Conservation (phyloP, 2,329 filamentous ascomycete species). For the Diaporthe velutina region DNA sequence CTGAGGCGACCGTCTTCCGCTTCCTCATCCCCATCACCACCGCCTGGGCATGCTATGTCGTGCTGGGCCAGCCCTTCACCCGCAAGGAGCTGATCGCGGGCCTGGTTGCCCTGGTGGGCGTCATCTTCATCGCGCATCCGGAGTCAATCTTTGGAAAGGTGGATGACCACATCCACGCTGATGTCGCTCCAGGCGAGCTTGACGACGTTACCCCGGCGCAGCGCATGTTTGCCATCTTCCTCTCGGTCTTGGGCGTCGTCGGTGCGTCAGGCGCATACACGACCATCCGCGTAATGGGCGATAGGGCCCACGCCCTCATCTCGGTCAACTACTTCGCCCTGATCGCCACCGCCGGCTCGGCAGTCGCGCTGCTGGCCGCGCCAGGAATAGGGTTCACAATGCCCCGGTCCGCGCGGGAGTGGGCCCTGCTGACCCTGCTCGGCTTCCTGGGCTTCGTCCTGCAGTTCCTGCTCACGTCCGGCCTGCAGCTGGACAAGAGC, state of each 20-base stretch:
- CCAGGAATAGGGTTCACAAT: slow-evolving; percentile 57
- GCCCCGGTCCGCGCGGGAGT: slow-evolving; percentile 56
- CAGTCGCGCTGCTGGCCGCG: slow-evolving; percentile 66
- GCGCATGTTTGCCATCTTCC: slow-evolving; percentile 73
- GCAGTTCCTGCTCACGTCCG: slow-evolving; percentile 82
- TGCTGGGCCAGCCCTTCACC: slow-evolving; percentile 76
- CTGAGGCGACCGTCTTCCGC: slow-evolving; percentile 84
- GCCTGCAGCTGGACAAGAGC: slow-evolving; percentile 75
- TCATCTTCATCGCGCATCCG: slow-evolving; percentile 82
- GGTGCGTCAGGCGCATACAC: slow-evolving; percentile 78
- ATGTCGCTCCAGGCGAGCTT: slow-evolving; percentile 43
- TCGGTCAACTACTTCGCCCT: slow-evolving; percentile 83
- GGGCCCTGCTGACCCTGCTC: slow-evolving; percentile 71
- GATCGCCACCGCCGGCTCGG: slow-evolving; percentile 75
- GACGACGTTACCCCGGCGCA: slow-evolving; percentile 66
- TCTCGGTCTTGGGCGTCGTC: slow-evolving; percentile 77
- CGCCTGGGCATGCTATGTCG: slow-evolving; percentile 74
- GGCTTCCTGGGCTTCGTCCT: slow-evolving; percentile 81
- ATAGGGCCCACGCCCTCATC: slow-evolving; percentile 80
- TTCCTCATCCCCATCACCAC: slow-evolving; percentile 82
- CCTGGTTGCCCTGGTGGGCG: slow-evolving; percentile 77
- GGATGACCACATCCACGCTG: slow-evolving; percentile 38
- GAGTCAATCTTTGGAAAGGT: slow-evolving; percentile 64
- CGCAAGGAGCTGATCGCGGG: slow-evolving; percentile 77
- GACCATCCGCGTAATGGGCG: slow-evolving; percentile 81